phyloP scores from a whole-genome alignment of 2,329 filamentous ascomycete genomes.

The Sphaerulina vaccinii region DNA sequence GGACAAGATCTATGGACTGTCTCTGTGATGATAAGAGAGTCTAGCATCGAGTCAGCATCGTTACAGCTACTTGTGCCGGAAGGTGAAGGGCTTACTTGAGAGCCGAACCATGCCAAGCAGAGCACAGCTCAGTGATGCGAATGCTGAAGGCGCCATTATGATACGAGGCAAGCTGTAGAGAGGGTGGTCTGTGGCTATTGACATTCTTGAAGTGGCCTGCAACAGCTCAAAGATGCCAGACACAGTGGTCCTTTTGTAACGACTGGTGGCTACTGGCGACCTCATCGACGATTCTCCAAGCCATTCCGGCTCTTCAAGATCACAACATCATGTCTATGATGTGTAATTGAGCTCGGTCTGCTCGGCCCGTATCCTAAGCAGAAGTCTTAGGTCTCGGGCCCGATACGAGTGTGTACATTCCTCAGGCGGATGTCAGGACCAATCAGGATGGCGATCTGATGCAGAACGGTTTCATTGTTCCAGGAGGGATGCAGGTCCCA shows the following conservation, averaged over 20 bases:
- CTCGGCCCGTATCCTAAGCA: not conserved
- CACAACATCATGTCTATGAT: slow-evolving; percentile 2
- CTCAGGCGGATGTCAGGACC: not conserved
- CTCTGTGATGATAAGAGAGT: slow-evolving; percentile 3
- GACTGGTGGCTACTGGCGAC: not conserved
- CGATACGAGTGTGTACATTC: slow-evolving; percentile 4
- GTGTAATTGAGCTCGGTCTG: not conserved
- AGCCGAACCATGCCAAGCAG: not conserved
- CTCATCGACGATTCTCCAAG: not conserved
- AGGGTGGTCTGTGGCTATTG: not conserved
- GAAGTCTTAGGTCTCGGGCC: not conserved
- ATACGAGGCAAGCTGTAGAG: not conserved
- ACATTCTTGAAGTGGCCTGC: not conserved
- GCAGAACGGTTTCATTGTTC: not conserved
- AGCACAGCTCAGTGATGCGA: not conserved
- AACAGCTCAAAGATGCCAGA: not conserved
- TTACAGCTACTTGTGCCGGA: too few relatives aligned
- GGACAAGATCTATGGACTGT: slow-evolving; percentile 3
- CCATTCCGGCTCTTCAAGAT: slow-evolving; percentile 3
- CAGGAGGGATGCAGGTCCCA: too few relatives aligned
- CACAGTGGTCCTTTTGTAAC: slow-evolving; percentile 3
- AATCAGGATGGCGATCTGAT: not conserved
- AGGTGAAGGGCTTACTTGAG: slow-evolving; percentile 1
- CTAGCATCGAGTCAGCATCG: not conserved
- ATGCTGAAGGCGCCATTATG: not conserved